Conservation (phyloP, 192 early-diverging fungal species). For the Paraglomus brasilianum region DNA sequence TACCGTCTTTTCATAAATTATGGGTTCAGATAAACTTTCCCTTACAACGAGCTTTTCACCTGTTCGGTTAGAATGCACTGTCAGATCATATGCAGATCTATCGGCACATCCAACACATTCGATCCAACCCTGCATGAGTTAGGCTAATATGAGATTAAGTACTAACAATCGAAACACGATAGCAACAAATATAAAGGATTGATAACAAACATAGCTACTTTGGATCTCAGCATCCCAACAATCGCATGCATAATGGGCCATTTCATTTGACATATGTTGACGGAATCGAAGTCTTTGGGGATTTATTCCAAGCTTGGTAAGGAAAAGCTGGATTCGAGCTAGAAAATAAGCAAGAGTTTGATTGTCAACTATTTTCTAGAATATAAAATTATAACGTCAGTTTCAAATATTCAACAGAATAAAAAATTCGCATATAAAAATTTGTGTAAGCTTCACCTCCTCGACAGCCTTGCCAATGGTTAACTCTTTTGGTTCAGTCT, state of each 20-base stretch:
- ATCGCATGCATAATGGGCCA: constrained; percentile 99
- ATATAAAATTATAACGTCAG: neutral
- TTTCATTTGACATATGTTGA: constrained; percentile 99
- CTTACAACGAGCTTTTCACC: constrained; percentile 94
- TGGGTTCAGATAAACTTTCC: constrained; percentile 81
- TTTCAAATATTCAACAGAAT: neutral
- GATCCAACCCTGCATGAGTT: constrained; percentile 83
- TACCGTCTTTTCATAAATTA: constrained; percentile 68
- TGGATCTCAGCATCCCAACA: constrained; percentile 99
- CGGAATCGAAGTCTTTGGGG: constrained; percentile 86
- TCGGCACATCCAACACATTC: constrained; percentile 99
- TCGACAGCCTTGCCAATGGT: constrained; percentile 91
- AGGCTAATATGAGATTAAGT: constrained; percentile 6
- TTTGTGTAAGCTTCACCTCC: constrained; percentile 46
- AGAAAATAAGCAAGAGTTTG: constrained; percentile 98
- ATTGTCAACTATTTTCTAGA: constrained; percentile 84
- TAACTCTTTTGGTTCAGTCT: constrained; percentile 65
- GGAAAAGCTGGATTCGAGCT: constrained; percentile 90
- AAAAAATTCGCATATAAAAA: constrained; percentile 1
- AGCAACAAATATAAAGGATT: neutral
- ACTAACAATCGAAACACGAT: neutral
- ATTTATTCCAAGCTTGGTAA: constrained; percentile 88
- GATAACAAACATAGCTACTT: constrained; percentile 69
- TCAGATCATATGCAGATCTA: constrained; percentile 96
- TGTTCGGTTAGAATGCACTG: constrained; percentile 84